These are phyloP conservation scores for Dactylellina cionopaga DNA, from an alignment of 2,329 filamentous ascomycete species.

Conservation along the genomic window DNA sequence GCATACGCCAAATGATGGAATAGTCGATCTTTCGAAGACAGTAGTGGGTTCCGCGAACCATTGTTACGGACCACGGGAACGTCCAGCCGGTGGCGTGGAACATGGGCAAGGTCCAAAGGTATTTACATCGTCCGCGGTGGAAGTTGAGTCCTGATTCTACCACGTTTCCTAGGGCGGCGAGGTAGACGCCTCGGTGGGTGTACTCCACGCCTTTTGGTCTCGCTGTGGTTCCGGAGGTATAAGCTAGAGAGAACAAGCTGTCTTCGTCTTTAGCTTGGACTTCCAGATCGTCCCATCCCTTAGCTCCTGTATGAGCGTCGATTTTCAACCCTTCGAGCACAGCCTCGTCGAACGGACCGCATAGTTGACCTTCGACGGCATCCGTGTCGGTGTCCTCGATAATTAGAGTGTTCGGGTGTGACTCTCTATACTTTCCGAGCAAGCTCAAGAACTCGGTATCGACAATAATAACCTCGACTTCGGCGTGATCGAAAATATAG, in stretches of 20 bases:
- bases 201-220: conserved; percentile 76
- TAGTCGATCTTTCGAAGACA: conserved; percentile 96
- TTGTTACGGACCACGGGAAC: conserved; percentile 92
- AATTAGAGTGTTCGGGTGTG: conserved; percentile 41
- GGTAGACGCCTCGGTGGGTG: conserved; percentile 86
- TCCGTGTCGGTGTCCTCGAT: conserved; percentile 84
- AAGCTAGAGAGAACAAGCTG: conserved; percentile 83
- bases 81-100: conserved; percentile 80
- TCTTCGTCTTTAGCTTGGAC: conserved; percentile 79
- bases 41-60: conserved; percentile 92
- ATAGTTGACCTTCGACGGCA: conserved; percentile 75
- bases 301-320: conserved; percentile 72
- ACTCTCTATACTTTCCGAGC: conserved; percentile 65
- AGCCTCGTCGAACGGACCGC: conserved; percentile 83
- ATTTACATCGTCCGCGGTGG: conserved; percentile 75
- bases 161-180: conserved; percentile 84
- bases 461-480: conserved; percentile 86
- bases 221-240: conserved; percentile 87
- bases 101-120: conserved; percentile 81
- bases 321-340: conserved; percentile 80
- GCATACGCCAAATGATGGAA: conserved; percentile 84
- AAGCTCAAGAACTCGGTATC: conserved; percentile 81
- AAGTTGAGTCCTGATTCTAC: conserved; percentile 87
- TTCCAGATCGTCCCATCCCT: conserved; percentile 81
- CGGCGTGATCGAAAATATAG: conserved; percentile 89